Conservation (phyloP, 1,284 basidiomycete species). For the Trametes polyzona region DNA sequence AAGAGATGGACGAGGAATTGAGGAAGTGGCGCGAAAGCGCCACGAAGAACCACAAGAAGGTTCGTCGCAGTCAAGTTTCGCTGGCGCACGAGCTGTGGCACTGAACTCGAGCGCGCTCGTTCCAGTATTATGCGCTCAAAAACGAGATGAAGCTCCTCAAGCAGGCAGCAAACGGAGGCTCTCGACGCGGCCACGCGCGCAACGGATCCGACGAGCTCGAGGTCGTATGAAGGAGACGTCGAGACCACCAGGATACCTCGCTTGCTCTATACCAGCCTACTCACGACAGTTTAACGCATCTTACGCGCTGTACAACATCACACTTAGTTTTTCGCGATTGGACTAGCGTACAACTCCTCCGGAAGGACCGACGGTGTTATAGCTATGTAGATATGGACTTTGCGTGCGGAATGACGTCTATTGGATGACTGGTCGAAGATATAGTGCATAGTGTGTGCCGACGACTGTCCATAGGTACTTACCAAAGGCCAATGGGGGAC, state of each 20-base stretch:
- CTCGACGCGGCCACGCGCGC: background rate
- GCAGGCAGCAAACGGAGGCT: background rate
- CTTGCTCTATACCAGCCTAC: background rate
- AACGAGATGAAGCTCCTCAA: slow-evolving; percentile 12
- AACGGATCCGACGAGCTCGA: slow-evolving; percentile 19
- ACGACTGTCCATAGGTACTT: no score
- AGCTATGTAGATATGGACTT: no score
- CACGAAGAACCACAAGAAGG: slow-evolving; percentile 23
- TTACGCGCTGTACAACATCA: no score
- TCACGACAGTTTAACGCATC: no score
- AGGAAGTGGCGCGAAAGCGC: slow-evolving; percentile 2
- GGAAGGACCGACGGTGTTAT: no score
- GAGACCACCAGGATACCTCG: background rate
- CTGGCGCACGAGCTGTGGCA: background rate
- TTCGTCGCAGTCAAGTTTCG: background rate
- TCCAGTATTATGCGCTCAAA: slow-evolving; percentile 23
- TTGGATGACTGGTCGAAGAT: no score
- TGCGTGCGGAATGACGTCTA: no score
- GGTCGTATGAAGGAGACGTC: slow-evolving; percentile 1
- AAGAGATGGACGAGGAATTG: background rate
- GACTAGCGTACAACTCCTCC: no score
- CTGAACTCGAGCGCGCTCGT: background rate
- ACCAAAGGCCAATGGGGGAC: no score
- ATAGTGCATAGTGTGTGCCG: no score
- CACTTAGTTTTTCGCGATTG: no score